Conservation (phyloP, 257 asterid species). For the Avicennia marina region DNA sequence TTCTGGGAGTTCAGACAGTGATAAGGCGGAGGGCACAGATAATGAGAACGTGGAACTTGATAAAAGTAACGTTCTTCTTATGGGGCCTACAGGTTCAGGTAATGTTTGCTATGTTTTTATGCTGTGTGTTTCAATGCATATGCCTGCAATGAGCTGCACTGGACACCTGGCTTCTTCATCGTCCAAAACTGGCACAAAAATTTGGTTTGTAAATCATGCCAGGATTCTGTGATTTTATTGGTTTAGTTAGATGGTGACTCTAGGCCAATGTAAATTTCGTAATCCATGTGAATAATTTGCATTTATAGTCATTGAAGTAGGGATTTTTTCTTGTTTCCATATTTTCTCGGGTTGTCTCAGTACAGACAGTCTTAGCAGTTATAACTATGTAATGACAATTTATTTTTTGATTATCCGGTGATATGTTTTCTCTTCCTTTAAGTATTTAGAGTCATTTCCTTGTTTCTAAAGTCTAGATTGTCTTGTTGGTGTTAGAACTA, state of each 20-base stretch:
- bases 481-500: not conserved
- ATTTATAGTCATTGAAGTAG: no score
- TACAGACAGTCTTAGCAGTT: no score
- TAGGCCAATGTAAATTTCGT: not conserved
- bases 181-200: not conserved
- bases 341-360: not conserved
- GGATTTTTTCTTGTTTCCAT: no score
- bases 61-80: constrained; percentile 94
- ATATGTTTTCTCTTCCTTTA: no score
- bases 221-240: not conserved
- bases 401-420: no score
- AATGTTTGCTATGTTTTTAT: constrained; percentile 34
- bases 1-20: constrained; percentile 51
- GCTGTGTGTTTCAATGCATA: not conserved
- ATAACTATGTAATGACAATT: no score
- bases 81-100: constrained; percentile 99
- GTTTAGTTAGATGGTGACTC: not conserved
- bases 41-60: constrained; percentile 82
- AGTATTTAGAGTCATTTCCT: not conserved
- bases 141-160: not conserved
- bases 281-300: no score
- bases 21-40: constrained; percentile 49
- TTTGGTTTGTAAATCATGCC: not conserved
- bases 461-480: not conserved
- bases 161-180: not conserved